These are phyloP conservation scores for Sporothrix brasiliensis DNA, from an alignment of 2,329 filamentous ascomycete species.

Conservation along the genomic window DNA sequence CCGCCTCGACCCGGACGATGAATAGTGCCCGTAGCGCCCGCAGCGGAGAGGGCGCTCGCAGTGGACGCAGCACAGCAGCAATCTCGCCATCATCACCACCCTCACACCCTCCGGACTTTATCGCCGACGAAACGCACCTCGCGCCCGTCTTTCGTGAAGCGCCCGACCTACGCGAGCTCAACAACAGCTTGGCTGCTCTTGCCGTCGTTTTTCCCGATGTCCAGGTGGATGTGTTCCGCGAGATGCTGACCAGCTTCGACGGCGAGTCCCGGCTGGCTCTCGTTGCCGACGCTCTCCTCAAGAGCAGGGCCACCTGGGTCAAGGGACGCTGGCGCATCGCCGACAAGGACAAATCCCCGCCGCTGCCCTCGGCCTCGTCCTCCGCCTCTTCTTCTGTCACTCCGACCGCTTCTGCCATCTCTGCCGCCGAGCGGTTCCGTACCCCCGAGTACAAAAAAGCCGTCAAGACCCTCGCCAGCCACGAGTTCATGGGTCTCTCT, in stretches of 20 bases:
- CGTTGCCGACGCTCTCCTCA: constrained; percentile 75
- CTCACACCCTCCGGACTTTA: constrained; percentile 48
- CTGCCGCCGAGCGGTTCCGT: constrained; percentile 67
- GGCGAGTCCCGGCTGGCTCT: constrained; percentile 76
- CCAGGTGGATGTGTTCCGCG: constrained; percentile 79
- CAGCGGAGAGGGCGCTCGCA: constrained; percentile 3
- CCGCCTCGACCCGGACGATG: constrained; percentile 20
- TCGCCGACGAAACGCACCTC: constrained; percentile 60
- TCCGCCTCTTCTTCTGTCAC: neutral
- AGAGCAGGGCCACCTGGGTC: constrained; percentile 69
- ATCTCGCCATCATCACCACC: neutral
- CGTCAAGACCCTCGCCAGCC: constrained; percentile 67
- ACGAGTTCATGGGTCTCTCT: constrained; percentile 75
- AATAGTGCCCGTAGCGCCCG: neutral
- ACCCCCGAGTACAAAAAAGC: constrained; percentile 68
- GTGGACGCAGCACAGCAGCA: constrained; percentile 14
- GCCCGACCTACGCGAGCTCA: constrained; percentile 69
- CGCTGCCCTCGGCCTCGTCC: constrained; percentile 42
- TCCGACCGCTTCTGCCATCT: constrained; percentile 44
- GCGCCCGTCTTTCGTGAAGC: constrained; percentile 53
- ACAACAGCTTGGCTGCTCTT: constrained; percentile 68
- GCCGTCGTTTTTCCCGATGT: constrained; percentile 76
- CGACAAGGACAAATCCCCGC: constrained; percentile 50
- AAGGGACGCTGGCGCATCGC: constrained; percentile 65
- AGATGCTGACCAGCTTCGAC: constrained; percentile 75